Evolutionary conservation across 2,329 filamentous ascomycete genomes (phyloP), one percentile per base, ranked within the genome.

Genomic region (Ceratocystis cacaofunesta): DNA sequence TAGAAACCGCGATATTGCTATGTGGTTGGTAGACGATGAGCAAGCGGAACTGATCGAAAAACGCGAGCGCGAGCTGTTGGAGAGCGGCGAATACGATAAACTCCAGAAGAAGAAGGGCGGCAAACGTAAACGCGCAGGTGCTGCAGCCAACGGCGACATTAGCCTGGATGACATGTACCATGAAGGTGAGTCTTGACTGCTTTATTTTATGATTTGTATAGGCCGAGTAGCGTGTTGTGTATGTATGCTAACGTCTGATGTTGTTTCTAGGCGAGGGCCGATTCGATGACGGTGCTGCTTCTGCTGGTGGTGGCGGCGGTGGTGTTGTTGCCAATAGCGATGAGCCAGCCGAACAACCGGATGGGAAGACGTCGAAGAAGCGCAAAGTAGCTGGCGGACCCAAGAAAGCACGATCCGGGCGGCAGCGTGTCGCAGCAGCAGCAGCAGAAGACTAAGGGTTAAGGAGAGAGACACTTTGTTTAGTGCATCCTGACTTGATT

Each of bases 91-190:
- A 72, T 76, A 79, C 19, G 82, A 85, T 50, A 87, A 86, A 76
- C 76, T 79, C 69, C 85, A 85, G 77, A 85, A 83, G 76, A 85
- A 82, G 66, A 82, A 81, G 46, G 76, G 76, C 22, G 79, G 76
- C 69, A 84, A 84, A 74, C 76, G 80, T 67, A 84, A 84, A 75
- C 78, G 79, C 68, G 78, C 77, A 52, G 66, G 65, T 44, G 64
- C 46, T 30, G 71, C 36, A 41, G 36, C 70, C 4, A 72, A 71
- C 57, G 70, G 69, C 7, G 73, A 72, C 46, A 82, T 83, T 71
- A 92, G 88, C 72, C 78, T 97, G 75, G 94, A 97, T 74, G 92
- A 96, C 73, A 91, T 99, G 89, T 99, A 99, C 77, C 94, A 99
- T 74, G 94, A 99, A 82, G 94, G 94, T 96, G 75, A 85, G 89